Conservation (phyloP, 371 early-diverging fungal species). For the Saksenaea oblongispora region DNA sequence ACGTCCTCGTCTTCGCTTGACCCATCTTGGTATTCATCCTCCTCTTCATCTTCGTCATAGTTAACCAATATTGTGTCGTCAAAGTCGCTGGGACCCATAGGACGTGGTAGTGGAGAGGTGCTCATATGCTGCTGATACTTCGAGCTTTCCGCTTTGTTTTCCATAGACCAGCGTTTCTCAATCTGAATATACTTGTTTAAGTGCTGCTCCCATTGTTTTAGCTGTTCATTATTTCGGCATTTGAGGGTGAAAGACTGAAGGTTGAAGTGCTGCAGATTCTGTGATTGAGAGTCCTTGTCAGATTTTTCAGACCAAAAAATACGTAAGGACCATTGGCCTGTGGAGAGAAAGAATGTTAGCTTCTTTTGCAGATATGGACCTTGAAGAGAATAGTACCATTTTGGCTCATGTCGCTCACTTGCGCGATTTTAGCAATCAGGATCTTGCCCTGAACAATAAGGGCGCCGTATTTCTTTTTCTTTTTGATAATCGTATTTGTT, state of each 20-base stretch:
- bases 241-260: slow-evolving; percentile 85
- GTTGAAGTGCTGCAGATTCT: slow-evolving; percentile 37
- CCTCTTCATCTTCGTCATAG: slow-evolving; percentile 13
- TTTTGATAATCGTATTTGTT: slow-evolving; percentile 31
- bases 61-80: not conserved
- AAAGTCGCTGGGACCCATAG: not conserved
- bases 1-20: not conserved
- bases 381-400: slow-evolving; percentile 35
- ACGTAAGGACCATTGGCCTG: slow-evolving; percentile 29
- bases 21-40: slow-evolving; percentile 33
- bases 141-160: slow-evolving; percentile 9
- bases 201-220: slow-evolving; percentile 80
- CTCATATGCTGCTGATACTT: not conserved
- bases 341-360: not conserved
- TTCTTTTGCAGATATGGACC: not conserved
- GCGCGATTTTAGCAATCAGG: slow-evolving; percentile 75
- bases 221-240: slow-evolving; percentile 88
- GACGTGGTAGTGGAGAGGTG: not conserved
- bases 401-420: slow-evolving; percentile 69
- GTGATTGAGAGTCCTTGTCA: slow-evolving; percentile 12
- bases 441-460: slow-evolving; percentile 76
- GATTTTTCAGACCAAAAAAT: slow-evolving; percentile 31
- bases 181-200: slow-evolving; percentile 53
- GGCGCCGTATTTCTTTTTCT: slow-evolving; percentile 45
- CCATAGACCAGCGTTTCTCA: slow-evolving; percentile 9